A percentile compares a stretch with the other conserved stretches of the same genome.
phyloP scores from a whole-genome alignment of 2,329 filamentous ascomycete genomes.

The Chaetoscypha palmicola region DNA sequence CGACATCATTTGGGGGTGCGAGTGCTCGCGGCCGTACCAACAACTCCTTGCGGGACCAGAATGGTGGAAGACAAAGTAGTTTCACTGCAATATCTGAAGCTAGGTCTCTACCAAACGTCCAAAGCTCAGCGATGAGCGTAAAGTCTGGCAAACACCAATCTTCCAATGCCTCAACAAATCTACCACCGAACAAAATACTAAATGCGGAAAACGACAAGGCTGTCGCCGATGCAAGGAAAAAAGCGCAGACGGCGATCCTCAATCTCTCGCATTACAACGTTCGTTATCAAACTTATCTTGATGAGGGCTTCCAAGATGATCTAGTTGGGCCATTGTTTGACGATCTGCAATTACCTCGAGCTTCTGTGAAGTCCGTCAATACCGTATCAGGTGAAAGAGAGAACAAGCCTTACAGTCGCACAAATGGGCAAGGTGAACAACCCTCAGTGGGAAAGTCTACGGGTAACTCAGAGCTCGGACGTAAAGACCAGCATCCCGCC shows the following conservation, averaged over 20 bases:
- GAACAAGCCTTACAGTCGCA: not conserved
- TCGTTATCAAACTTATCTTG: conserved; percentile 64
- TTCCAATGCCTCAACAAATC: conserved; percentile 1
- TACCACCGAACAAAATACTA: not conserved
- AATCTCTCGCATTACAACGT: conserved; percentile 60
- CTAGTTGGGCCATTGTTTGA: conserved; percentile 59
- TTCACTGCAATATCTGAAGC: conserved; percentile 2
- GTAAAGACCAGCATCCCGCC: not conserved
- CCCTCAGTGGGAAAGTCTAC: not conserved
- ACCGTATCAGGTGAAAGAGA: not conserved
- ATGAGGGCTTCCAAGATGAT: conserved; percentile 61
- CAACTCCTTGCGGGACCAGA: conserved; percentile 6
- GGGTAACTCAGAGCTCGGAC: not conserved
- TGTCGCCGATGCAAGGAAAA: conserved; percentile 34
- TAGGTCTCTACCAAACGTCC: conserved; percentile 8
- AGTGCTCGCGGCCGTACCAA: conserved; percentile 3
- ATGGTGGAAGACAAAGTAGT: conserved; percentile 11
- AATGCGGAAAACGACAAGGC: conserved; percentile 10
- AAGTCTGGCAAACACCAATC: conserved; percentile 4
- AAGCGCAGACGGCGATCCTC: conserved; percentile 61
- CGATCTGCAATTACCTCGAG: conserved; percentile 52
- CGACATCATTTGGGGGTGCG: conserved; percentile 7
- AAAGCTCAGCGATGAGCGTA: not conserved
- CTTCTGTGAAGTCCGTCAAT: conserved; percentile 18
- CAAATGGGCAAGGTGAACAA: not conserved